phyloP scores from a whole-genome alignment of 306 rosid species.

The Ormosia emarginata region DNA sequence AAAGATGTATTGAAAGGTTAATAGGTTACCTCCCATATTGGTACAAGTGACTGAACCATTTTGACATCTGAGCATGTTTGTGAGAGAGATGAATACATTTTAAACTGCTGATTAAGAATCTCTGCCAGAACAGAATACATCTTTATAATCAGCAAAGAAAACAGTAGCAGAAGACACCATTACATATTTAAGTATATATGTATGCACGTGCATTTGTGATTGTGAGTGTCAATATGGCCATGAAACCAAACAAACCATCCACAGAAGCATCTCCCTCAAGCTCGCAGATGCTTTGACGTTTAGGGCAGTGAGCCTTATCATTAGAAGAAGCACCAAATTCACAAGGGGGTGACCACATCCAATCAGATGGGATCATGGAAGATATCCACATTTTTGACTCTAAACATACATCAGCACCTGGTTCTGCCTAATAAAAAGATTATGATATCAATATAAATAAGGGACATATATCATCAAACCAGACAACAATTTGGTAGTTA shows the following conservation, averaged over 20 bases:
- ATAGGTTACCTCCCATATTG: slow-evolving; percentile 83
- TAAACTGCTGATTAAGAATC: slow-evolving; percentile 66
- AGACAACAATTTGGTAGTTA: background rate
- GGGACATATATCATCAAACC: background rate
- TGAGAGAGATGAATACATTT: slow-evolving; percentile 79
- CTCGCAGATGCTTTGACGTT: slow-evolving; percentile 79
- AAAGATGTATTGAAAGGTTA: background rate
- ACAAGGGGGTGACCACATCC: slow-evolving; percentile 57
- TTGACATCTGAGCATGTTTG: slow-evolving; percentile 69
- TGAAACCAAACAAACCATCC: slow-evolving; percentile 61
- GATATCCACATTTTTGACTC: slow-evolving; percentile 61
- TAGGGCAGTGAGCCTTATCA: slow-evolving; percentile 32
- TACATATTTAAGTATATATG: background rate
- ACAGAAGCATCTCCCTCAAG: slow-evolving; percentile 86
- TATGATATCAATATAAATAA: slow-evolving; percentile 23
- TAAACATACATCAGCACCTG: slow-evolving; percentile 32
- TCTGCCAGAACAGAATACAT: slow-evolving; percentile 49
- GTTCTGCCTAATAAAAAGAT: slow-evolving; percentile 58
- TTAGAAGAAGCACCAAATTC: slow-evolving; percentile 41
- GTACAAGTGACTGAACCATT: slow-evolving; percentile 92
- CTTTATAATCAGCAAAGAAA: background rate
- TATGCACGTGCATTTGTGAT: slow-evolving; percentile 4
- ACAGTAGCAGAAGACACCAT: slow-evolving; percentile 4
- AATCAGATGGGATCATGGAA: slow-evolving; percentile 55
- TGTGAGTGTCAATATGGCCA: background rate